Conservation (phyloP, 208 protist genomes). For the Leishmania mexicana region DNA sequence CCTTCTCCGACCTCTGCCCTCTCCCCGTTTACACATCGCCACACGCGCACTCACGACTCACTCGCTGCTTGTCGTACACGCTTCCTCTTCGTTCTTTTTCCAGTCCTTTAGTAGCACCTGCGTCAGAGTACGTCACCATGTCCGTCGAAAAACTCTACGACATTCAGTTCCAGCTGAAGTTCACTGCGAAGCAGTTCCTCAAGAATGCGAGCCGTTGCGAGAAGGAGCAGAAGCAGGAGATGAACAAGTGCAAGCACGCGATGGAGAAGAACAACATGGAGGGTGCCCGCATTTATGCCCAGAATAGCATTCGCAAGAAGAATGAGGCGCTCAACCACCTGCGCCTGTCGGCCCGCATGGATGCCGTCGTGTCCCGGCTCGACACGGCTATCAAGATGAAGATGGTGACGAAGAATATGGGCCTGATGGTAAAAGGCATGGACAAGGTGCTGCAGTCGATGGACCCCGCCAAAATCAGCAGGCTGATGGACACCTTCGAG, state of each 20-base stretch:
- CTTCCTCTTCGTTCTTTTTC: not conserved
- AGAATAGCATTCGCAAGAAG: slow-evolving; percentile 98
- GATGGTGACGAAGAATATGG: slow-evolving; percentile 95
- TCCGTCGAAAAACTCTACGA: slow-evolving; percentile 84
- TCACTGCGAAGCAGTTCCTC: slow-evolving; percentile 94
- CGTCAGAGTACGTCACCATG: slow-evolving; percentile 39
- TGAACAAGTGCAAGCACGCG: slow-evolving; percentile 93
- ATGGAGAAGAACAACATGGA: slow-evolving; percentile 98
- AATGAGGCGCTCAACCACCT: slow-evolving; percentile 97
- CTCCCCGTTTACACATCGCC: not conserved
- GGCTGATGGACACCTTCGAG: slow-evolving; percentile 98
- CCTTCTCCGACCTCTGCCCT: not conserved
- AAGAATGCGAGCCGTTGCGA: slow-evolving; percentile 90
- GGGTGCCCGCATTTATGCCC: slow-evolving; percentile 97
- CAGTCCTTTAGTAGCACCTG: not conserved
- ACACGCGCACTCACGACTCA: not conserved
- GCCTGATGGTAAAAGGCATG: slow-evolving; percentile 94
- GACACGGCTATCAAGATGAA: slow-evolving; percentile 96
- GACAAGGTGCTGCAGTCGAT: slow-evolving; percentile 94
- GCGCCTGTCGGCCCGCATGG: slow-evolving; percentile 94
- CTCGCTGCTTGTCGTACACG: not conserved
- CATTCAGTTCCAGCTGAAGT: slow-evolving; percentile 96
- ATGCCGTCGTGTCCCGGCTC: slow-evolving; percentile 95
- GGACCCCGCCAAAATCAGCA: slow-evolving; percentile 91
- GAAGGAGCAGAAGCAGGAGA: slow-evolving; percentile 94